Percentiles rank a stretch among this genome's conserved stretches.
Evolutionary conservation across 495 filamentous ascomycete genomes (phyloP).

Genomic region (Pseudomonodictys pantanalensis): DNA sequence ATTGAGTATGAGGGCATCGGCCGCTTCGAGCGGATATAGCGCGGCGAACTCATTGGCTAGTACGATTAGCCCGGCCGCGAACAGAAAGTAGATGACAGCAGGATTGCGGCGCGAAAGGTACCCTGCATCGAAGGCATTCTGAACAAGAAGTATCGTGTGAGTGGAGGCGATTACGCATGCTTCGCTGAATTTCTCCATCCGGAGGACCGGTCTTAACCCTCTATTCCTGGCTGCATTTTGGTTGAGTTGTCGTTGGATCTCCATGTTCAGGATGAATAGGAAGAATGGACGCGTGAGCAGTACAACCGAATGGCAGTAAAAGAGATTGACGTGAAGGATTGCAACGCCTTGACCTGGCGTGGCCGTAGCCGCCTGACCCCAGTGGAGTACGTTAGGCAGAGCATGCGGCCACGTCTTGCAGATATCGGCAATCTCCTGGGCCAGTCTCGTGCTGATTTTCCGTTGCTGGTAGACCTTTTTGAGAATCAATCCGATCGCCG

Average conservation of each 20-base stretch:
- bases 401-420: conserved; percentile 51
- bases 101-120: conserved; percentile 68
- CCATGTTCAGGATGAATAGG: conserved; percentile 52
- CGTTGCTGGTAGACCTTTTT: conserved; percentile 66
- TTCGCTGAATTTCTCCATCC: conserved; percentile 64
- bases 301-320: conserved; percentile 72
- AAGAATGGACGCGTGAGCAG: conserved; percentile 72
- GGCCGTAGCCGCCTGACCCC: conserved; percentile 50
- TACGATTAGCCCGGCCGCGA: conserved; percentile 66
- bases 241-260: conserved; percentile 39
- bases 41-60: conserved; percentile 67
- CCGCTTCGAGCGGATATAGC: conserved; percentile 56
- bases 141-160: conserved; percentile 62
- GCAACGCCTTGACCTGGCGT: conserved; percentile 57
- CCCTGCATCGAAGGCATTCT: conserved; percentile 54
- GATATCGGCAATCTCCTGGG: conserved; percentile 62
- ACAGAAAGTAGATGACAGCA: conserved; percentile 70
- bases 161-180: conserved; percentile 68
- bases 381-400: conserved; percentile 48
- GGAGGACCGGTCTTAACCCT: conserved; percentile 41
- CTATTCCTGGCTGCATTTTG: conserved; percentile 34
- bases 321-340: conserved; percentile 63
- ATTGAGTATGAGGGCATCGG: conserved; percentile 55
- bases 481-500: conserved; percentile 64
- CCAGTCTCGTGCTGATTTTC: conserved; percentile 64